These are phyloP conservation scores for Botrytis galanthina DNA, from an alignment of 2,329 filamentous ascomycete species.

Conservation along the genomic window DNA sequence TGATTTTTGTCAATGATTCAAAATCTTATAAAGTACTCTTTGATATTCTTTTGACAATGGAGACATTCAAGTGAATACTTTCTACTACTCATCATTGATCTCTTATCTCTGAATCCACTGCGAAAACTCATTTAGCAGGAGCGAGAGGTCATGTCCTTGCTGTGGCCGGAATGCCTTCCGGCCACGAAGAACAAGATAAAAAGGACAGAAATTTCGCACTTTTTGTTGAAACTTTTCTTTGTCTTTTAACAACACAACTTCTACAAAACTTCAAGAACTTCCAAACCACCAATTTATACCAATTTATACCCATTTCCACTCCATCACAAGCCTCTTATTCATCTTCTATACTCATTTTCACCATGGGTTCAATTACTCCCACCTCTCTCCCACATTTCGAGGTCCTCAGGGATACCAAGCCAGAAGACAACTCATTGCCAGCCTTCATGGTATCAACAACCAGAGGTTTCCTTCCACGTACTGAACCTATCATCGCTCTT, in stretches of 20 bases:
- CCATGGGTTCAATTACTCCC: conserved; percentile 36
- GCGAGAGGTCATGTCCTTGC: conserved; percentile 23
- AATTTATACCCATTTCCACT: conserved; percentile 13
- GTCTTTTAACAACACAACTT: conserved; percentile 18
- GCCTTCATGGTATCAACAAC: conserved; percentile 78
- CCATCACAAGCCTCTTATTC: conserved; percentile 4
- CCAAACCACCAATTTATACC: conserved; percentile 15
- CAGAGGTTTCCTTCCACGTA: conserved; percentile 70
- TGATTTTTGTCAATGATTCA: background rate
- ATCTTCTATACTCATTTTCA: conserved; percentile 21
- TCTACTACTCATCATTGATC: conserved; percentile 20
- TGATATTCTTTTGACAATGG: background rate
- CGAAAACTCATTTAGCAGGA: conserved; percentile 21
- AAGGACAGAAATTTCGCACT: conserved; percentile 28
- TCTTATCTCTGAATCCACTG: conserved; percentile 29
- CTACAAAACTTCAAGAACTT: background rate
- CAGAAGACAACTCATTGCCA: conserved; percentile 61
- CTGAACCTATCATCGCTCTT: conserved; percentile 60
- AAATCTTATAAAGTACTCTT: background rate
- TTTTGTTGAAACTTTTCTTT: conserved; percentile 24
- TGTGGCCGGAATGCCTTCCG: conserved; percentile 37
- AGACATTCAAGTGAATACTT: background rate
- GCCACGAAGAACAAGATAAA: conserved; percentile 33
- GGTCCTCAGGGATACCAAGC: conserved; percentile 61
- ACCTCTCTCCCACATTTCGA: conserved; percentile 46